Base-by-base conservation (phyloP, 176 grass and related monocot species). In the Zoysia pacifica region DNA sequence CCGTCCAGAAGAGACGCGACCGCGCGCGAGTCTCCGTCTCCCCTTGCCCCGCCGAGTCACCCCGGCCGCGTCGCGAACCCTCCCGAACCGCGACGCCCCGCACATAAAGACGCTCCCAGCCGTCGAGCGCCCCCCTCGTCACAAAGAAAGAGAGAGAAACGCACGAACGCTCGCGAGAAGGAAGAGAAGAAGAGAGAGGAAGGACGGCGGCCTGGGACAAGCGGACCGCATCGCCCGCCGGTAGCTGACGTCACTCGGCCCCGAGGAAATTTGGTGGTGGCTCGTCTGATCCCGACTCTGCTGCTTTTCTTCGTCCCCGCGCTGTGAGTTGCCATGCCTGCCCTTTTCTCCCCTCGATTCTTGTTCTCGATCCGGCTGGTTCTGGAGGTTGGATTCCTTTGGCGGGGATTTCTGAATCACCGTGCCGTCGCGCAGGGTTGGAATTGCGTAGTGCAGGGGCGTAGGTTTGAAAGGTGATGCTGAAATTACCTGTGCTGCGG, bases 171-270 rank as follows among this genome's bases (percentile, higher is more conserved):
- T 79, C 86, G 61, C 50, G 50, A 51, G 42, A 48, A 67, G 62
- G 2, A 46, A 74, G 44, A 60, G 28, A 28, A 14, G 15, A 15
- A 28, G 18, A 19, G 14, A 14, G 37, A 20, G 38, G 15, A 62
- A 84, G 2, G 75, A 79, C 44, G 59, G 72, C 73, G 43, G 62
- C 65, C 19, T 12, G 43, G 69, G 69, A 64, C 38, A 14, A 37
- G 65, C 13, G 71, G 78, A 81, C 38, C 67, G 67, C 80, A 73
- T 87, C 67, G 59, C 80, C 14, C 68, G 67, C 67, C 61, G 80
- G 68, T 38, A 78, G 69, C 81, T 83, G 10, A 52, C 45, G 20
- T 65, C 79, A 74, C 28, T 69, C 52, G 80, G 62, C 51, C 74
- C 75, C 80, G 69, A 69, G 69, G 81, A 79, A 52, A 51, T 51